Base-by-base conservation (phyloP, 805 yeast species). In the Millerago galiae region DNA sequence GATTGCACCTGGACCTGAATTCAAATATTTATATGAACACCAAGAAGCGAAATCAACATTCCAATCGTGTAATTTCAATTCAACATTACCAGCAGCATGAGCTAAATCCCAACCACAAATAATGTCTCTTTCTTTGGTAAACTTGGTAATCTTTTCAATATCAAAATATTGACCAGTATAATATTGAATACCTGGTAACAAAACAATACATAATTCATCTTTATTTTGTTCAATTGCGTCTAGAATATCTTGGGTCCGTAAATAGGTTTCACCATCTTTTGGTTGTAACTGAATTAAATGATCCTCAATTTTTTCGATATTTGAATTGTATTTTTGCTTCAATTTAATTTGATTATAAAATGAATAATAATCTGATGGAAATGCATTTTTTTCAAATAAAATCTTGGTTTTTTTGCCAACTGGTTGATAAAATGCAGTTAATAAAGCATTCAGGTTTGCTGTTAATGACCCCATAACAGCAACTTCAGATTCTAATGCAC, bases 81-180 rank as follows among this genome's bases (percentile, higher is more conserved):
- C 80, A 2, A 87, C 90, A 60, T 91, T 91, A 2, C 97, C 98
- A 2, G 72, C 91, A 2, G 95, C 96, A 60, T 90, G 98, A 1
- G 98, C 98, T 51, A 90, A 69, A 61, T 90, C 98, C 96, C 96
- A 90, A 1, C 96, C 97, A 25, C 81, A 84, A 2, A 74, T 66
- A 29, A 84, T 71, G 21, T 65, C 74, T 44, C 44, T 58, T 16
- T 55, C 51, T 44, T 85, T 81, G 5, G 83, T 89, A 37, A 65
- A 66, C 8, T 56, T 54, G 1, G 97, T 89, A 53, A 90, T 87
- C n/a, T 60, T 59, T 38, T 69, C 70, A 30, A 90, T 84, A 39
- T 87, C 86, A 54, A 90, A 89, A 21, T 71, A 68, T 62, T 90
- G 98, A 8, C 98, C 98, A 1, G 96, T 77, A 61, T 89, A 91